Conservation (phyloP, 2,329 filamentous ascomycete species). For the Biscogniauxia mediterranea region DNA sequence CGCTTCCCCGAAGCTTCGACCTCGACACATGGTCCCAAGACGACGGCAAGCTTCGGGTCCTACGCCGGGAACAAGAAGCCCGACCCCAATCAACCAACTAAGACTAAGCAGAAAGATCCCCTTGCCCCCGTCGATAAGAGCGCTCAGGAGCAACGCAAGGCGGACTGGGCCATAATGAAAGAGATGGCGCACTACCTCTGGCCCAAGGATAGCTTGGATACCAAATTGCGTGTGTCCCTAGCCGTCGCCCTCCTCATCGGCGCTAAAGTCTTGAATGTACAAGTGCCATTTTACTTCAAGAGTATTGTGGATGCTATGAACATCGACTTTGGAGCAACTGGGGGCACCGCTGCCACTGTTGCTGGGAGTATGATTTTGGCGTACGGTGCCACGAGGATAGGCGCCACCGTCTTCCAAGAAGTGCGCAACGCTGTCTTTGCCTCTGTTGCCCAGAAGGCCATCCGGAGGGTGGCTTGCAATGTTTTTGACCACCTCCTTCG, state of each 20-base stretch:
- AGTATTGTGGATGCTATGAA: slow-evolving; percentile 98
- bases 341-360: slow-evolving; percentile 85
- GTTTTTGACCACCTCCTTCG: slow-evolving; percentile 89
- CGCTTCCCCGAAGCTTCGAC: slow-evolving; percentile 3
- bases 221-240: slow-evolving; percentile 79
- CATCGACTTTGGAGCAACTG: slow-evolving; percentile 80
- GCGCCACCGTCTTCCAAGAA: slow-evolving; percentile 88
- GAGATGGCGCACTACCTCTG: slow-evolving; percentile 96
- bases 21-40: slow-evolving; percentile 8
- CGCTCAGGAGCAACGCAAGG: slow-evolving; percentile 86
- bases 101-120: slow-evolving; percentile 43
- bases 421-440: slow-evolving; percentile 95
- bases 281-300: slow-evolving; percentile 99
- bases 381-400: slow-evolving; percentile 85
- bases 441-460: slow-evolving; percentile 94
- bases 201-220: slow-evolving; percentile 84
- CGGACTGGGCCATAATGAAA: slow-evolving; percentile 97
- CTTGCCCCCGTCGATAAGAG: slow-evolving; percentile 66
- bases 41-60: slow-evolving; percentile 17
- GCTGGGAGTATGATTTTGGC: slow-evolving; percentile 92
- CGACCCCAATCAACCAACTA: slow-evolving; percentile 18
- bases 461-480: slow-evolving; percentile 83
- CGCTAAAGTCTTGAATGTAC: slow-evolving; percentile 93
- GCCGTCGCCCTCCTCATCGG: slow-evolving; percentile 83
- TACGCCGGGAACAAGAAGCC: slow-evolving; percentile 14